Evolutionary conservation across 2,329 filamentous ascomycete species (phyloP), one percentile per base, ranked within the genome.

Genomic region (Aplosporella prunicola): DNA sequence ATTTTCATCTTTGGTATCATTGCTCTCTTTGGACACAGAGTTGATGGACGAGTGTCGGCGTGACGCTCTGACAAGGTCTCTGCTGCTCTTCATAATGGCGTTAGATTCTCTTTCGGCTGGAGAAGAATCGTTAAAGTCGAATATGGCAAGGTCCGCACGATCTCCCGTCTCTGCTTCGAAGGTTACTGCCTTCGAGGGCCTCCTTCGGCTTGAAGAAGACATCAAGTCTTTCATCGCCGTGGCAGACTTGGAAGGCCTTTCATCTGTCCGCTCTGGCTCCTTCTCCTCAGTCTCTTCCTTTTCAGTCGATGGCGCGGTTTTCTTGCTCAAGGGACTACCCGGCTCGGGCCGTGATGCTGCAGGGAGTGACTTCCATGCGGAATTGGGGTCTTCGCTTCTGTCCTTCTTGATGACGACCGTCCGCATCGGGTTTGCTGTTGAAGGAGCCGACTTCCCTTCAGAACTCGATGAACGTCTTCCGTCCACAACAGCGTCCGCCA

Each of bases 401-500:
- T 60, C 57, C 11, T 47, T 47, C 37, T 58, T 59, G 34, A 56
- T 48, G 3, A 45, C 35, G 1, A 41, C 38, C 9, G 29, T 40
- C 3, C 43, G 31, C 38, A 39, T 27, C 10, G 26, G 9, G n/a
- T 34, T 40, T 8, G 38, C n/a, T 16, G 37, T 33, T 23, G 13
- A 29, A 7, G 37, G 15, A 11, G 20, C 23, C 25, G 10, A 47
- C 34, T 25, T 47, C 46, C 28, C 41, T 46, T 23, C 45, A 41
- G 20, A 18, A 50, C 50, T 5, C 50, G 42, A 32, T 4, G 37
- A 39, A 10, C 34, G 25, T 30, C 44, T 28, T 18, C 37, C 14
- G 17, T 42, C 36, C 13, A 26, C 26, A 10, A 70, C 57, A 2
- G 67, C 67, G 45, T 69, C 65, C 2, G 62, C 61, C 36, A 68